Evolutionary conservation across 257 asterid genomes (phyloP).

Genomic region (Nicotiana obtusifolia): DNA sequence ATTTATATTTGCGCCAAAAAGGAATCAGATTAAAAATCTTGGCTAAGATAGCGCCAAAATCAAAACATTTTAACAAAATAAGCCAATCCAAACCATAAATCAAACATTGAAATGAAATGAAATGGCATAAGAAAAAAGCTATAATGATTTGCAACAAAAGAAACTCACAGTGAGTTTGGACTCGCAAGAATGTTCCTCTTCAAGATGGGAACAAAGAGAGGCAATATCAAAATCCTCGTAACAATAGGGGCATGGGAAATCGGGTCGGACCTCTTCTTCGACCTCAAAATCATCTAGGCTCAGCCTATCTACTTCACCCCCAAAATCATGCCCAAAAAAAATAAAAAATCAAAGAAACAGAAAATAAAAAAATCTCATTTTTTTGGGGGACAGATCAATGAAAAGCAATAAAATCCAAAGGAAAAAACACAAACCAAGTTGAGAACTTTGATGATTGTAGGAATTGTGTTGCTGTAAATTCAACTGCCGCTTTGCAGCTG

Average conservation of each 20-base stretch:
- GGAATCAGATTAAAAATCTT: not conserved
- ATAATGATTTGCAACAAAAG: constrained; percentile 6
- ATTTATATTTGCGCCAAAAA: not conserved
- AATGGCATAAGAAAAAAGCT: not conserved
- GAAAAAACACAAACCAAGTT: constrained; percentile 42
- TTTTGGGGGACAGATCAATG: not conserved
- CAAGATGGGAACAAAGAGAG: constrained; percentile 83
- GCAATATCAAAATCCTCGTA: constrained; percentile 68
- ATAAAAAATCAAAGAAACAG: not conserved
- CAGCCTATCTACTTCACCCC: constrained; percentile 46
- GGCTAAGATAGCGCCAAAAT: not conserved
- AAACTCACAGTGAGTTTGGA: constrained; percentile 68
- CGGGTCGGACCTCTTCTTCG: constrained; percentile 75
- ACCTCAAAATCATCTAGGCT: constrained; percentile 58
- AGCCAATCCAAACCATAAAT: constrained; percentile 7
- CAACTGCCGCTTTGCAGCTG: constrained; percentile 77
- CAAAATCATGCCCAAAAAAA: not conserved
- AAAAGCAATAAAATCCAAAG: not conserved
- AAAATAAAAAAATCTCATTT: not conserved
- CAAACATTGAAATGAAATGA: not conserved
- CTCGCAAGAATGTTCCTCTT: constrained; percentile 66
- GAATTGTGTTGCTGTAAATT: constrained; percentile 43
- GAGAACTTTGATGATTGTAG: constrained; percentile 31
- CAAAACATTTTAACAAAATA: constrained; percentile 12
- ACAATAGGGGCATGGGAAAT: constrained; percentile 78